Base-by-base conservation (phyloP, 345 rosid genomes). In the Limnanthes douglasii region DNA sequence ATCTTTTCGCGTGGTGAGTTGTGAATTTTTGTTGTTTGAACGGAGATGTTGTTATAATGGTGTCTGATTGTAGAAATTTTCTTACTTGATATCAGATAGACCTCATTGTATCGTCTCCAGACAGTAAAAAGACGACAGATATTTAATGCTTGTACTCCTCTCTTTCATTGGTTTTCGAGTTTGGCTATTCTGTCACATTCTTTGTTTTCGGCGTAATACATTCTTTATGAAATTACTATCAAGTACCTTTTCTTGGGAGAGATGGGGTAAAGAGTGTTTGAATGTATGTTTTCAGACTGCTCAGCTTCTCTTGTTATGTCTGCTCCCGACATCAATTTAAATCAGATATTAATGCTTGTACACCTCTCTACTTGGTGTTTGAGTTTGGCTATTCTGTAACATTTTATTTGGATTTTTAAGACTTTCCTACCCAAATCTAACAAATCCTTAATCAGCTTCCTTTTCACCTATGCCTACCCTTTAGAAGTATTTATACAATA, bases 301-400 rank as follows among this genome's bases (percentile, higher is more conserved):
- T n/a, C 65, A 41, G 17, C 33, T 43, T 59, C 68, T 36, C 27
- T 33, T 46, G 33, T 18, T 11, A 2, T 24, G 29, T 37, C 68
- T 53, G 56, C 70, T 65, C 64, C 69, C 17, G 21, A 77, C 14
- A 65, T 2, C 48, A 23, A 53, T 35, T 39, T 51, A 25, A 48
- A 41, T 65, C 35, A 61, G 62, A 46, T 52, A 47, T 11, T 70
- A 72, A 68, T 73, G 70, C 61, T 59, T 61, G 64, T 43, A 31
- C 34, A 13, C 44, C 44, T 35, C 10, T 50, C 22, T 53, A n/a
- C 8, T 37, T 59, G 66, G 54, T 18, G 39, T 61, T 52, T 77
- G 52, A 70, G 75, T 65, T 69, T 68, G 73, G 69, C 83, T 65
- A 51, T 76, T 66, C 66, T 65, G 67, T 60, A 19, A 61, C 56